A percentile compares a stretch with the other conserved stretches of the same genome.
Conservation (phyloP, 345 rosid species). For the Sisymbrium altissimum region DNA sequence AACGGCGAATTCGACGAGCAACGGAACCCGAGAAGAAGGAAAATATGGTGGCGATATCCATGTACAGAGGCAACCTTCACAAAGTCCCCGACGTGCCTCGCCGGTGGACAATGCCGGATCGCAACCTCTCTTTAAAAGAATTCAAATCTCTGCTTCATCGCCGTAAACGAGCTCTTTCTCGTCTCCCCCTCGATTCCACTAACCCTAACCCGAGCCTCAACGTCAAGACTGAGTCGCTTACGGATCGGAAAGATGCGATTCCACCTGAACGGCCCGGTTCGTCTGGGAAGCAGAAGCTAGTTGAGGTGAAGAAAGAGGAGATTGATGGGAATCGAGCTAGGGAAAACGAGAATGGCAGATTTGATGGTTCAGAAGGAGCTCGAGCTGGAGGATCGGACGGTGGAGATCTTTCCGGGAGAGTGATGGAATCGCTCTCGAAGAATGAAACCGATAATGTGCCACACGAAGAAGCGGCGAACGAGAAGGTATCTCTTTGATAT, state of each 20-base stretch:
- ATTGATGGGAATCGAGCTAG: constrained; percentile 7
- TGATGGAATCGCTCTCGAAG: constrained; percentile 1
- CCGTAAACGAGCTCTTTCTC: constrained; percentile 61
- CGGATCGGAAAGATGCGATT: neutral
- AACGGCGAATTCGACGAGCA: constrained; percentile 21
- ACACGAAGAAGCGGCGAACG: constrained; percentile 24
- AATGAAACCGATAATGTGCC: constrained; percentile 11
- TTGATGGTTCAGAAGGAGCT: constrained; percentile 15
- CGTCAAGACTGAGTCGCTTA: constrained; percentile 12
- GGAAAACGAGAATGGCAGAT: constrained; percentile 14
- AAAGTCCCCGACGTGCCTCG: constrained; percentile 73
- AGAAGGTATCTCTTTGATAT: constrained; percentile 22
- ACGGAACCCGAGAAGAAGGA: neutral
- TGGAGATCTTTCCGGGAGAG: constrained; percentile 9
- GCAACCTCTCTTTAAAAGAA: constrained; percentile 52
- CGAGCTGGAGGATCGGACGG: constrained; percentile 23
- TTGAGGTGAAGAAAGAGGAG: constrained; percentile 29
- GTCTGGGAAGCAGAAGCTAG: constrained; percentile 22
- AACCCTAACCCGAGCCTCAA: constrained; percentile 19
- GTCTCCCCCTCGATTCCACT: constrained; percentile 36
- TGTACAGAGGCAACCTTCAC: constrained; percentile 92
- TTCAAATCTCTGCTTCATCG: constrained; percentile 65
- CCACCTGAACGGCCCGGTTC: neutral
- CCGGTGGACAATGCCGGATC: constrained; percentile 71
- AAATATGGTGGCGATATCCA: constrained; percentile 83